A percentile compares a stretch with the other conserved stretches of the same genome.
phyloP scores from a whole-genome alignment of 2,329 filamentous ascomycete species.

The Zymoseptoria crescenta region DNA sequence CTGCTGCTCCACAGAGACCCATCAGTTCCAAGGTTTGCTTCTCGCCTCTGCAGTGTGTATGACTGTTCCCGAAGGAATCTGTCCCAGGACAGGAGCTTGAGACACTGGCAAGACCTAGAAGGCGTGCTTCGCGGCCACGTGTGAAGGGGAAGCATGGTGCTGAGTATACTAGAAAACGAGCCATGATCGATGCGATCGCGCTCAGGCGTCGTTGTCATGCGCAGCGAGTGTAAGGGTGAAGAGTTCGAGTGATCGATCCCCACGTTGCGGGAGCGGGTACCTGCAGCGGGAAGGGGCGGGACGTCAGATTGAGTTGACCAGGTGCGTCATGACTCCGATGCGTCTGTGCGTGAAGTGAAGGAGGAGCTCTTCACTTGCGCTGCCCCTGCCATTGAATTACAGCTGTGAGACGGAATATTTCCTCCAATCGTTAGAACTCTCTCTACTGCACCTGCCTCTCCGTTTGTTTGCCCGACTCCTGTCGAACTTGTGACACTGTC shows the following conservation, averaged over 20 bases:
- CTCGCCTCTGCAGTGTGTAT: background rate
- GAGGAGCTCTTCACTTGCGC: background rate
- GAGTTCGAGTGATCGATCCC: background rate
- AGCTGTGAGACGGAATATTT: background rate
- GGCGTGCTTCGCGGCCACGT: background rate
- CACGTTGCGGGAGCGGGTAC: background rate
- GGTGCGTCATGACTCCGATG: background rate
- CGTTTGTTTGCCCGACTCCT: background rate
- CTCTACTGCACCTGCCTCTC: background rate
- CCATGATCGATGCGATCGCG: too few relatives aligned
- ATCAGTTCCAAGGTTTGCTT: too few relatives aligned
- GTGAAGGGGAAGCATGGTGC: background rate
- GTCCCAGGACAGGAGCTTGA: background rate
- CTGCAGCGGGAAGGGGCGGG: background rate
- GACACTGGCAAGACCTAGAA: background rate
- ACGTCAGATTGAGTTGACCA: background rate
- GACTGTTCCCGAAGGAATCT: background rate
- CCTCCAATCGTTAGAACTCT: background rate
- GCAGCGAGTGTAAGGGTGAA: background rate
- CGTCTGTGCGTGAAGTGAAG: background rate
- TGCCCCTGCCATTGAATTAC: background rate
- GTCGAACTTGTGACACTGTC: background rate
- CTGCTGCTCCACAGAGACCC: too few relatives aligned
- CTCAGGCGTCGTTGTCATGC: too few relatives aligned
- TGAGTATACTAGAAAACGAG: background rate